These are phyloP conservation scores for Gracilaria gracilis DNA, from an alignment of 23 red algal genomes.

Conservation along the genomic window DNA sequence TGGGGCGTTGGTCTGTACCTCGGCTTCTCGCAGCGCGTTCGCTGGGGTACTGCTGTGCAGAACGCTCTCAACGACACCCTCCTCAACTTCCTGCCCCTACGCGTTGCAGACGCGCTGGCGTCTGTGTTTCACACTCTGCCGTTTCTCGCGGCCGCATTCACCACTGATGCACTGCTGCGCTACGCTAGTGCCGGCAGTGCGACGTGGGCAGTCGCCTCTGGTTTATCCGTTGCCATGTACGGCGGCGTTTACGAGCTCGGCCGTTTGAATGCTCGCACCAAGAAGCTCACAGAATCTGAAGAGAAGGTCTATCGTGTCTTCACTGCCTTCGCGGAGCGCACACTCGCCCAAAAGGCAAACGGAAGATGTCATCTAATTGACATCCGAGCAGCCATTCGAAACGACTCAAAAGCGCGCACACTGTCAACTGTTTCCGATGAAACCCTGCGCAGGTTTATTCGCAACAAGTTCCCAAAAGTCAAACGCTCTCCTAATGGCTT, in stretches of 20 bases:
- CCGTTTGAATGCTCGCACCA: slow-evolving; percentile 10
- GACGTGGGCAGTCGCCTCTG: slow-evolving; percentile 59
- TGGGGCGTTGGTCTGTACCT: slow-evolving; percentile 74
- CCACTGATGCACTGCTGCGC: slow-evolving; percentile 59
- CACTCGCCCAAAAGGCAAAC: slow-evolving; percentile 29
- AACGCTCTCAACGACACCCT: slow-evolving; percentile 30
- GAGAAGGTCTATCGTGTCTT: slow-evolving; percentile 37
- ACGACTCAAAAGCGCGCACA: slow-evolving; percentile 39
- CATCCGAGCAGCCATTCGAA: slow-evolving; percentile 51
- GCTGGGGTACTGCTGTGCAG: slow-evolving; percentile 57
- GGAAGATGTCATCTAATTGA: slow-evolving; percentile 75
- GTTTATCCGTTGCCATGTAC: slow-evolving; percentile 58
- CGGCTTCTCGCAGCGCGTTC: slow-evolving; percentile 59
- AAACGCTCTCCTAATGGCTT: slow-evolving; percentile 78
- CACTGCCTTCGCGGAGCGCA: slow-evolving; percentile 41
- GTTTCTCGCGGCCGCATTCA: slow-evolving; percentile 63
- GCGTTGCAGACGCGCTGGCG: slow-evolving; percentile 37
- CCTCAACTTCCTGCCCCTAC: slow-evolving; percentile 27
- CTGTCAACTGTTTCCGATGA: slow-evolving; percentile 52
- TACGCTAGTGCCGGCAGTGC: slow-evolving; percentile 44
- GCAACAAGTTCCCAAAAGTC: slow-evolving; percentile 50
- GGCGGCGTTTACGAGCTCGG: slow-evolving; percentile 76
- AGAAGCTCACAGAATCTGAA: slow-evolving; percentile 22
- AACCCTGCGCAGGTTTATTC: slow-evolving; percentile 61
- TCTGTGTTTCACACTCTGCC: slow-evolving; percentile 63